A percentile compares a stretch with the other conserved stretches of the same genome.
Evolutionary conservation across 495 filamentous ascomycete species (phyloP).

Genomic region (Choiromyces venosus): DNA sequence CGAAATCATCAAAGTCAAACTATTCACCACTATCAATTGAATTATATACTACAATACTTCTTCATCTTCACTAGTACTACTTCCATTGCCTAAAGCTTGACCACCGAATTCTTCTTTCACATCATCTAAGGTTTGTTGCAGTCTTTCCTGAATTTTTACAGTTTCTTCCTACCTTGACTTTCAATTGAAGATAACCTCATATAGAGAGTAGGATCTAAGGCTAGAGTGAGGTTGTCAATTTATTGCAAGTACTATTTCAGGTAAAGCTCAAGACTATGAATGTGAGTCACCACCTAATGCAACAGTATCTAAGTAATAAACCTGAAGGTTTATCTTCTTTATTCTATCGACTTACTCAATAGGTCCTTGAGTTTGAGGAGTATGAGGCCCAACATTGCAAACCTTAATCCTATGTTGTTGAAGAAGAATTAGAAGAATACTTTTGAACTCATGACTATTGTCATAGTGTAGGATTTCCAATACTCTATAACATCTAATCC

Average conservation of each 20-base stretch:
- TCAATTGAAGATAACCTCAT: slow-evolving; percentile 4
- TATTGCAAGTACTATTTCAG: neutral
- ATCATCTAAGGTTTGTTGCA: neutral
- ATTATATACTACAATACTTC: too few relatives aligned
- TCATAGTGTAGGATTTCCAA: slow-evolving; percentile 14
- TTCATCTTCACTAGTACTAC: too few relatives aligned
- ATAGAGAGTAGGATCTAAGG: neutral
- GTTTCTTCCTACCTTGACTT: neutral
- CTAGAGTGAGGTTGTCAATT: neutral
- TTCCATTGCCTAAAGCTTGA: too few relatives aligned
- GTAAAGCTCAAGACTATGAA: neutral
- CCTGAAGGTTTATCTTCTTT: slow-evolving; percentile 9
- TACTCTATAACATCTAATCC: slow-evolving; percentile 6
- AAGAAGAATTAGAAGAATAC: slow-evolving; percentile 10
- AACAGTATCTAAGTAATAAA: slow-evolving; percentile 35
- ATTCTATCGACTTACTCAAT: slow-evolving; percentile 21
- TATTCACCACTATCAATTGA: too few relatives aligned
- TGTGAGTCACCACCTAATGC: slow-evolving; percentile 21
- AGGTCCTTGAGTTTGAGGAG: slow-evolving; percentile 11
- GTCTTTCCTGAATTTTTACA: neutral
- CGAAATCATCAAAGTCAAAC: too few relatives aligned
- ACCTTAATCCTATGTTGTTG: slow-evolving; percentile 9
- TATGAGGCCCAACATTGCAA: slow-evolving; percentile 5
- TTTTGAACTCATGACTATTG: slow-evolving; percentile 29
- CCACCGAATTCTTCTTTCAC: too few relatives aligned